Base-by-base conservation (phyloP, 441 rosid species). In the Rhodomyrtus psidioides region DNA sequence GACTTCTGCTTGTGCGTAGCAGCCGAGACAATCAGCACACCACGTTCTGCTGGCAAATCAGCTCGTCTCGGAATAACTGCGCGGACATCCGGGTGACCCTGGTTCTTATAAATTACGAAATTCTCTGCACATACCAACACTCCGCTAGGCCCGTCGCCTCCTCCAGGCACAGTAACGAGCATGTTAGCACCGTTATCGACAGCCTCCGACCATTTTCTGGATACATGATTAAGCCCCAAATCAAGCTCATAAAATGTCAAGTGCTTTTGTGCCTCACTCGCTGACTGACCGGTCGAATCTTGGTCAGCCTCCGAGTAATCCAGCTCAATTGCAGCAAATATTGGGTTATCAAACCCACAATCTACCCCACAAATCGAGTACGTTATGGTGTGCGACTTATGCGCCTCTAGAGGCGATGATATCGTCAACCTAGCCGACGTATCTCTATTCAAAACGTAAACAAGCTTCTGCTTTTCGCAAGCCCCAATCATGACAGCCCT, bases 121-220 rank as follows among this genome's bases (percentile, higher is more conserved):
- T 97, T 97, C 87, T 97, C 99, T 0, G 98, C 99, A 59, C 99
- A 96, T 70, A 97, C 98, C 87, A 97, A 49, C 89, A 96, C 98
- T 60, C 99, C 99, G 85, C 99, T 97, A 0, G 99, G 99, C 44
- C 99, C 99, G 90, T 96, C 99, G 44, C 94, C 98, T 56, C 98
- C 99, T 76, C 99, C 99, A 27, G 98, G 99, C 17, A 97, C 99
- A 1, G 98, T 96, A 86, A 97, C 98, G 65, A 97, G 94, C 98
- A 96, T 91, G 87, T 97, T 96, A 19, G 99, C 98, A 49, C 96
- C 98, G 85, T 95, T 96, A 79, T 96, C 99, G 84, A 97, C 99
- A 7, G 94, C 92, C 58, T 97, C 98, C 4, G 99, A 95, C 99
- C 99, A 97, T 88, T 96, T 97, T 86, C 99, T 90, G 56, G 99